Base-by-base conservation (phyloP, 2,329 filamentous ascomycete species). In the Pyrenophora teres region DNA sequence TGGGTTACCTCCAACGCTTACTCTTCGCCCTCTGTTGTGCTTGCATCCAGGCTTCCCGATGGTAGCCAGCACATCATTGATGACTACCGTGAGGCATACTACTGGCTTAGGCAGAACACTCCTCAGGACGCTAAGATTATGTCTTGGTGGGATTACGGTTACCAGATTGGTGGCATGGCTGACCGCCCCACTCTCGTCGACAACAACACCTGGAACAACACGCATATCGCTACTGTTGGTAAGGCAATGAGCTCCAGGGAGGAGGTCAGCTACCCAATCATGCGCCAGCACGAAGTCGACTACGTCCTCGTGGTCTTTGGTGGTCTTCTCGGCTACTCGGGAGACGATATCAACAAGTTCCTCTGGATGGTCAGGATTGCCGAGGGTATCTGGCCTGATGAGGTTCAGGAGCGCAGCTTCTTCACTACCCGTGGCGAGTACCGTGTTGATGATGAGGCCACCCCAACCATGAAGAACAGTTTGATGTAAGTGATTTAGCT, bases 201-300 rank as follows among this genome's bases (percentile, higher is more conserved):
- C 81, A 99, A 99, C 82, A 99, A 99, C 80, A 99, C 94, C 2
- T 99, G 94, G 94, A 99, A 99, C 82, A 99, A 99, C 80, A 99
- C 94, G 6, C 94, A 99, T 75, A 99, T 99, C 77, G 94, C 94
- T 46, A 99, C 94, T 12, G 94, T 99, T 52, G 94, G 94, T 70
- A 99, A 99, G 80, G 94, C 94, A 36, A 97, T 99, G 94, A 94
- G 89, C 78, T 97, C 92, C 6, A 83, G 90, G 39, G 94, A 99
- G 76, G 95, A 99, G 76, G 92, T 97, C 76, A 96, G 92, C 78
- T 99, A 99, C 76, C 91, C 92, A 2, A 99, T 99, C 72, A 93
- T 99, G 85, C 89, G 92, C 62, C 91, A 97, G 76, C 94, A 99
- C 70, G 94, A 99, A 77, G 94, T 99, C 3, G 93, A 99, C 77